Base-by-base conservation (phyloP, 225 moss, liverwort and hornwort genomes). In the Polytrichum commune region DNA sequence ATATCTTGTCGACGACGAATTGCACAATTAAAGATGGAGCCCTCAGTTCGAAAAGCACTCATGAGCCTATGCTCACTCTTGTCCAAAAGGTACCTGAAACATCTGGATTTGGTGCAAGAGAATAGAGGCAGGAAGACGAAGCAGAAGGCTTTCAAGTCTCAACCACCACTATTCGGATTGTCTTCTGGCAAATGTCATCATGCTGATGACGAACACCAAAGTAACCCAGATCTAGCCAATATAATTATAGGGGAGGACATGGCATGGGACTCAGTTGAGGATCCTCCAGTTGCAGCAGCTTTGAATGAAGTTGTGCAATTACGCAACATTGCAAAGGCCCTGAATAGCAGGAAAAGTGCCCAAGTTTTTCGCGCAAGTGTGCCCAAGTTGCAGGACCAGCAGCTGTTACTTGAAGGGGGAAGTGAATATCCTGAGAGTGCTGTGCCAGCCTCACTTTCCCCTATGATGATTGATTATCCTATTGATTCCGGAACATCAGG, bases 301-400 rank as follows among this genome's bases (percentile, higher is more conserved):
- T 89, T 98, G 19, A 86, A 91, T 69, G 95, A 95, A 78, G 86
- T 95, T 28, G 88, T 98, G 73, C 80, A 93, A 78, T 85, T 90
- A 55, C 87, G 83, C 53, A 84, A 80, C 57, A 80, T 77, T 69
- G 84, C 82, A 66, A 95, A 85, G 80, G 79, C 85, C 62, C 69
- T 86, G 53, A 83, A 72, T 61, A 86, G 81, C 69, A 90, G 76
- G 76, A 88, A 95, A 72, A 84, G 79, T 71, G 77, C 84, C 8
- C 46, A 13, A 46, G 79, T 72, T 33, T 70, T 78, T 74, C 79
- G 84, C 29, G 20, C 72, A 27, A 82, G 64, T 73, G 77, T 10
- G 58, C 67, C 84, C 35, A 81, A 75, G 23, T 28, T 27, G 70
- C 56, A 66, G 73, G 60, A 66, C 46, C 66, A 57, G 8, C 58